Base-by-base conservation (phyloP, 192 early-diverging fungal genomes). In the Spizellomyces sp. region DNA sequence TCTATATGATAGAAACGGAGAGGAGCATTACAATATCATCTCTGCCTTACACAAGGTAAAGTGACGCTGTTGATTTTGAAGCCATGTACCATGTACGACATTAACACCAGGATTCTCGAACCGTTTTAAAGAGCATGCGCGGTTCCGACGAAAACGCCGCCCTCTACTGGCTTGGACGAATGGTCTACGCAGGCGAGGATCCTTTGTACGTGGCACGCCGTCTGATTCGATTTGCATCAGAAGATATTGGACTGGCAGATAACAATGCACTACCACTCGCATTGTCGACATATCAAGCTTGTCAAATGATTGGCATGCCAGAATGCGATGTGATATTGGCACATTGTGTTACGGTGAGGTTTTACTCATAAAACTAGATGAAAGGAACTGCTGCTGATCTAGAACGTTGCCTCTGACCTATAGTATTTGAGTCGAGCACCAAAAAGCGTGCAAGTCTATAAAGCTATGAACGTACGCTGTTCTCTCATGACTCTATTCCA, bases 11-110 rank as follows among this genome's bases (percentile, higher is more conserved):
- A 81, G 84, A 10, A 86, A 89, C 63, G 90, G 90, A 0, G 92
- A 96, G n/a, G 90, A 94, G 71, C 95, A 96, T 79, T 95, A 93
- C 72, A 90, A 96, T 45, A 84, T 91, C 6, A 95, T 96, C 50
- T 93, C 92, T 59, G 95, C 95, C 0, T 66, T 96, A 12, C 94
- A 95, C 79, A 95, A 96, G 70, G 62, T 74, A 36, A 14, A 36
- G 27, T 36, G 27, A 36, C 27, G 0, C 3, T 36, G 27, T 3
- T 44, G 44, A 2, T 66, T 14, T 43, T 66, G 10, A 4, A 58
- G 2, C 12, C 17, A 66, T n/a, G 45, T 0, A 47, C 57, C 27
- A 36, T 36, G 27, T 36, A 36, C 27, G 27, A 66, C 44, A 3
- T 17, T 12, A n/a, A 21, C 64, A 2, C 57, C n/a, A 19, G 47